A percentile compares a stretch with the other conserved stretches of the same genome.
phyloP scores from a whole-genome alignment of 352 stramenopile genomes.

The Globisporangium abappressorium region DNA sequence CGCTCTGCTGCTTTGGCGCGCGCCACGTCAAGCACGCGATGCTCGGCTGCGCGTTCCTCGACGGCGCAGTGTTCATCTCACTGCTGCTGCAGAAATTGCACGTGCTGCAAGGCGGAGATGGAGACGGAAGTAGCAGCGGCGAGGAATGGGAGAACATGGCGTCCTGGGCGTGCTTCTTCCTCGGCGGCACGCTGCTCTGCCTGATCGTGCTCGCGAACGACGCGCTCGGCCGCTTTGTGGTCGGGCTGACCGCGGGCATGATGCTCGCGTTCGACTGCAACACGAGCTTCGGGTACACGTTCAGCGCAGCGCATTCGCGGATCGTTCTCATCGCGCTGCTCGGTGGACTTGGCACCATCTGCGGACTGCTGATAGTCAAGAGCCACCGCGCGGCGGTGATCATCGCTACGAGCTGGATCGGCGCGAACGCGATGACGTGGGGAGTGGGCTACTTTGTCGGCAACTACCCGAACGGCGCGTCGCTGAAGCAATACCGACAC shows the following conservation, averaged over 20 bases:
- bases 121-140: background rate
- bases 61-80: slow-evolving; percentile 21
- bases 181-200: slow-evolving; percentile 29
- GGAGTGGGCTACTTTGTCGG: slow-evolving; percentile 34
- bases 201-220: slow-evolving; percentile 23
- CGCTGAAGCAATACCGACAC: slow-evolving; percentile 15
- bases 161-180: slow-evolving; percentile 41
- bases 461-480: slow-evolving; percentile 25
- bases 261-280: slow-evolving; percentile 31
- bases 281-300: slow-evolving; percentile 29
- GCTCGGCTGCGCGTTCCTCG: slow-evolving; percentile 25
- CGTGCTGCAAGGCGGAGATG: slow-evolving; percentile 5
- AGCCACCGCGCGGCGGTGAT: slow-evolving; percentile 15
- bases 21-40: slow-evolving; percentile 15
- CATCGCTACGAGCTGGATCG: slow-evolving; percentile 29
- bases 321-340: background rate
- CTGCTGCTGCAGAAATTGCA: slow-evolving; percentile 15
- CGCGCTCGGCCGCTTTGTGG: slow-evolving; percentile 20
- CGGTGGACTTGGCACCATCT: background rate
- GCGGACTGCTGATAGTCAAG: slow-evolving; percentile 9
- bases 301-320: slow-evolving; percentile 19
- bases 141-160: slow-evolving; percentile 23
- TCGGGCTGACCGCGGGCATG: slow-evolving; percentile 31
- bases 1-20: slow-evolving; percentile 18
- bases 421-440: slow-evolving; percentile 24